Conservation (phyloP, 176 grass and related monocot genomes). For the Pontederia crassipes region DNA sequence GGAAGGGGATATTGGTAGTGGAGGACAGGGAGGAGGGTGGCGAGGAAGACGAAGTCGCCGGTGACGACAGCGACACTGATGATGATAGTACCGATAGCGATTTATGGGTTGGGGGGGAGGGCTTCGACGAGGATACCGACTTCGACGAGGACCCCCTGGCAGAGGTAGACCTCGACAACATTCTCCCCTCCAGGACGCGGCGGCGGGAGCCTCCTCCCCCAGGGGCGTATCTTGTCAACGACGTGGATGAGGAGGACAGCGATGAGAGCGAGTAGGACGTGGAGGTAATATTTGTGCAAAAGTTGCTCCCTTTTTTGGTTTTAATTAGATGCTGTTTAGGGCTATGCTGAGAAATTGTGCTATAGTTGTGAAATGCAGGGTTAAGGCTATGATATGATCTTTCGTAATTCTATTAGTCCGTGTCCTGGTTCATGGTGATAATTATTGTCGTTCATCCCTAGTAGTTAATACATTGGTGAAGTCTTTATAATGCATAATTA, state of each 20-base stretch:
- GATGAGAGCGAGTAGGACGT: constrained; percentile 19
- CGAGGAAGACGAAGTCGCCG: not conserved
- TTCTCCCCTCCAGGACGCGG: constrained; percentile 61
- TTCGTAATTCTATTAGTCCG: too few species aligned
- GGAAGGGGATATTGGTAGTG: constrained; percentile 63
- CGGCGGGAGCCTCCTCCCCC: constrained; percentile 39
- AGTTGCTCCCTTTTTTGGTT: too few species aligned
- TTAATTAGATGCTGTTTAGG: too few species aligned
- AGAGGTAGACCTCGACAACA: constrained; percentile 68
- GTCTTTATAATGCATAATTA: too few species aligned
- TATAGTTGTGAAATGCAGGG: too few species aligned
- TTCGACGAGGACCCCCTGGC: constrained; percentile 52
- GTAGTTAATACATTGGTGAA: too few species aligned
- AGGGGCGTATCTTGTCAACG: constrained; percentile 39
- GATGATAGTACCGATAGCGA: not conserved
- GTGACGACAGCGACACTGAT: constrained; percentile 10
- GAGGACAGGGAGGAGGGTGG: constrained; percentile 24
- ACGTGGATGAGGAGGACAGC: constrained; percentile 34
- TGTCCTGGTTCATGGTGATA: too few species aligned
- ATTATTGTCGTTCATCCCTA: too few species aligned
- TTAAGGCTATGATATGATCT: too few species aligned
- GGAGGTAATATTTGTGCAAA: too few species aligned
- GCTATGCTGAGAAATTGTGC: too few species aligned
- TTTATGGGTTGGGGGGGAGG: not conserved
- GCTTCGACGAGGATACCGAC: constrained; percentile 27